phyloP scores from a whole-genome alignment of 306 rosid genomes.

The Cicer judaicum region DNA sequence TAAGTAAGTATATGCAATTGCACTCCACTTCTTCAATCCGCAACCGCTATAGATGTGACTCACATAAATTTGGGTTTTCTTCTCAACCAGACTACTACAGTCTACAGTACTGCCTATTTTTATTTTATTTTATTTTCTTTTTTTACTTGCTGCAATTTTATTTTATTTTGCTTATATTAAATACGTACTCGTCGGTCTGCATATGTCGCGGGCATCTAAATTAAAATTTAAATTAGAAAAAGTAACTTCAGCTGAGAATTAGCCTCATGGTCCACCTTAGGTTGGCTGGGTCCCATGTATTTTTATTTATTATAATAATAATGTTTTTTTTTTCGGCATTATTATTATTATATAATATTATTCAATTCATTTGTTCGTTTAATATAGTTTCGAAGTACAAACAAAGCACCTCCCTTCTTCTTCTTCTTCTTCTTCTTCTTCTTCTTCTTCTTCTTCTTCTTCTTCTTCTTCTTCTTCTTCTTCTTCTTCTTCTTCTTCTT shows the following conservation, averaged over 20 bases:
- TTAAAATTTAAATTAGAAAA: constrained; percentile 7
- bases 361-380: neutral
- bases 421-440: no score
- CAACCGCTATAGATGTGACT: constrained; percentile 59
- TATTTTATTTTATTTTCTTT: neutral
- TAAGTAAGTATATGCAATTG: neutral
- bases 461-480: no score
- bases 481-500: no score
- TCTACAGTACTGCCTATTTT: neutral
- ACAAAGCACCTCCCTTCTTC: constrained; percentile 2
- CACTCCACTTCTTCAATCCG: constrained; percentile 17
- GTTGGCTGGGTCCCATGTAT: constrained; percentile 42
- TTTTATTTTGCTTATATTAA: neutral
- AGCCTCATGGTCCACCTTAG: constrained; percentile 10
- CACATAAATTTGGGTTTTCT: constrained; percentile 49
- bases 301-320: neutral
- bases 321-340: neutral
- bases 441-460: no score
- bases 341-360: neutral
- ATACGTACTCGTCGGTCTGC: neutral
- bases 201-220: neutral
- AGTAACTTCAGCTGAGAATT: constrained; percentile 9
- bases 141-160: neutral
- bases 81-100: neutral
- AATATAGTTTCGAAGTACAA: constrained; percentile 21